Base-by-base conservation (phyloP, 129 eudicot genomes). In the Cynara cardunculus region DNA sequence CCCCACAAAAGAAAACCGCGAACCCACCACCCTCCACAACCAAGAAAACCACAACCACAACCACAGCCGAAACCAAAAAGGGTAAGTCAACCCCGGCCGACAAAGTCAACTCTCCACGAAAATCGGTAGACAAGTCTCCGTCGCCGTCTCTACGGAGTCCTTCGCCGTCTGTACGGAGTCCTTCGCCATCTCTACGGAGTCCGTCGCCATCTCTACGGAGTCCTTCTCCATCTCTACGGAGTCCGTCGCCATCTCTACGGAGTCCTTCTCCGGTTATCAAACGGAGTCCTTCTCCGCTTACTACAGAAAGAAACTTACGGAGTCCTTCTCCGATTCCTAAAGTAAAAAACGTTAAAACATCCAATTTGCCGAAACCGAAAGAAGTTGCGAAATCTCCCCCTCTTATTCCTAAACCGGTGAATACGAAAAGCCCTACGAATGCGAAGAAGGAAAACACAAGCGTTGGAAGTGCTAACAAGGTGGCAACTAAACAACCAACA, bases 91-190 rank as follows among this genome's bases (percentile, higher is more conserved):
- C 26, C 75, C 21, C 75, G 1, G 37, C 35, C 19, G 83, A 82
- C 10, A 72, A 30, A 25, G 10, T 68, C 11, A 37, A 27, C 2
- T 66, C 74, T 13, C 81, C 49, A 0, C 81, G 88, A 67, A 74
- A 79, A 46, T 87, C 90, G 26, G 79, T 84, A 39, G 90, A 87
- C 82, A 81, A 82, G 64, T 81, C 88, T 46, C 86, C 90, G 1
- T 14, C 21, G 4, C 32, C 21, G 39, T 44, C 66, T 22, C 14
- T 16, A 26, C 41, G 64, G 21, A 81, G 76, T 31, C 79, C 79
- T 18, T 80, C 84, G 3, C 73, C 84, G 2, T 14, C 7, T 27
- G 1, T 81, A n/a, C n/a, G n/a, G n/a, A n/a, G n/a, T n/a, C n/a
- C n/a, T n/a, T 39, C 49, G 5, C 11, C 44, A 0, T 9, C 44